These are phyloP conservation scores for Cladochytrium replicatum DNA, from an alignment of 192 early-diverging fungal species.

Conservation along the genomic window DNA sequence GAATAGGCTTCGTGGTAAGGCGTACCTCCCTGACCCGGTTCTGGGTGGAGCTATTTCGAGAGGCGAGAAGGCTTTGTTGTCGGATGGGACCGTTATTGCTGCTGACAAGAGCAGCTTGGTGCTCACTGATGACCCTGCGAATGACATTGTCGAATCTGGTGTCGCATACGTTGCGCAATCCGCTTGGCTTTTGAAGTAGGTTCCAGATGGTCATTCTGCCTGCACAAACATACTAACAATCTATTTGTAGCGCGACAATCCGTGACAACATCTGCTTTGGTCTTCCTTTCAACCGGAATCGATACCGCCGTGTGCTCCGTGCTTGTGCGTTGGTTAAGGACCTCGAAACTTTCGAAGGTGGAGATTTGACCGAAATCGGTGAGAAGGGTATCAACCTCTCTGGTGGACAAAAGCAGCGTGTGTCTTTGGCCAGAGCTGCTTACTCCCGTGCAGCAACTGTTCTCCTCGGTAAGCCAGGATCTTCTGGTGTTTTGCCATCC, in stretches of 20 bases:
- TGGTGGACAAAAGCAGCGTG: conserved; percentile 21
- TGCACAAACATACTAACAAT: conserved; percentile 44
- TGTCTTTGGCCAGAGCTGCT: conserved; percentile 63
- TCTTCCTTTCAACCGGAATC: conserved; percentile 26
- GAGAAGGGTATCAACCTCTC: conserved; percentile 24
- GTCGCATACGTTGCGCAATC: conserved; percentile 59
- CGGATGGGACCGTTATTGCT: not conserved
- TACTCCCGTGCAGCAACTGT: conserved; percentile 61
- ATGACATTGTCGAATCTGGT: not conserved
- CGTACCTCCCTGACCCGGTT: conserved; percentile 21
- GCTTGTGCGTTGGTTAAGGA: conserved; percentile 54
- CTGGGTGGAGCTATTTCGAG: not conserved
- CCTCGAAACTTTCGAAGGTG: conserved; percentile 38
- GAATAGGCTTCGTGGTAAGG: conserved; percentile 26
- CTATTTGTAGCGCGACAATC: conserved; percentile 48
- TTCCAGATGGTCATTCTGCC: too few relatives aligned
- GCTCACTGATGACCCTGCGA: not conserved
- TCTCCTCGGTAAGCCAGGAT: conserved; percentile 18
- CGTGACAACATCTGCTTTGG: conserved; percentile 71
- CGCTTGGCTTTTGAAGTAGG: conserved; percentile 53
- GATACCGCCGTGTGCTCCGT: conserved; percentile 43
- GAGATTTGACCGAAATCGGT: conserved; percentile 47
- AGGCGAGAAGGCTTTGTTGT: not conserved
- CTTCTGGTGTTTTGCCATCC: conserved; percentile 6
- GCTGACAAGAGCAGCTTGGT: not conserved